phyloP scores from a whole-genome alignment of 345 rosid species.

The Adansonia digitata region DNA sequence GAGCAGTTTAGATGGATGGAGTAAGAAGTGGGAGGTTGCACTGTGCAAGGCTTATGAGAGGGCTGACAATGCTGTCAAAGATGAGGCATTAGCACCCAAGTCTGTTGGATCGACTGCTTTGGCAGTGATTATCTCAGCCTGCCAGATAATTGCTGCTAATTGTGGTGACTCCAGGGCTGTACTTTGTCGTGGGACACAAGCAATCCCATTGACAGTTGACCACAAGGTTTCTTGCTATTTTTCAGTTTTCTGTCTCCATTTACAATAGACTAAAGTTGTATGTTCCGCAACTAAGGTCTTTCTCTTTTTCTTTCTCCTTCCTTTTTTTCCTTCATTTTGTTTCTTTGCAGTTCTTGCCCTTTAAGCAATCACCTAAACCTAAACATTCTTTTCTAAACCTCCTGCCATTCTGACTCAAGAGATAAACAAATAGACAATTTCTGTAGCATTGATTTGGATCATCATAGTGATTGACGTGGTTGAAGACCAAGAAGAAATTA shows the following conservation, averaged over 20 bases:
- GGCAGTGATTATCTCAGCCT: slow-evolving; percentile 42
- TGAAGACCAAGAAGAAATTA: background rate
- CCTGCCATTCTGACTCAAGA: background rate
- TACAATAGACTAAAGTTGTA: background rate
- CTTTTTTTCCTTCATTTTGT: background rate
- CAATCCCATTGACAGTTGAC: slow-evolving; percentile 44
- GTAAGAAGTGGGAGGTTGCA: slow-evolving; percentile 42
- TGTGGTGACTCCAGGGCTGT: slow-evolving; percentile 67
- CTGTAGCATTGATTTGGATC: background rate
- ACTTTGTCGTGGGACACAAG: slow-evolving; percentile 41
- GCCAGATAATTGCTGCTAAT: slow-evolving; percentile 53
- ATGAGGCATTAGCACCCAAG: slow-evolving; percentile 34
- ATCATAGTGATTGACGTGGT: background rate
- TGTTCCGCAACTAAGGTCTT: background rate
- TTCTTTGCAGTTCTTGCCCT: background rate
- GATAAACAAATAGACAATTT: background rate
- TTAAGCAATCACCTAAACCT: background rate
- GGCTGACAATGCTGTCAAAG: slow-evolving; percentile 32
- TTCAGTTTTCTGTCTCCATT: background rate
- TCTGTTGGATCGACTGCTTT: slow-evolving; percentile 57
- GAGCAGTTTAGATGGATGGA: slow-evolving; percentile 34
- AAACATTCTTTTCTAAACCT: background rate
- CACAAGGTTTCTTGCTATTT: slow-evolving; percentile 37
- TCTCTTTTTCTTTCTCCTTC: background rate
- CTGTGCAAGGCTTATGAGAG: slow-evolving; percentile 36